Evolutionary conservation across 352 stramenopile species (phyloP), one percentile per base, ranked within the genome.

Genomic region (Pythium apleroticum): DNA sequence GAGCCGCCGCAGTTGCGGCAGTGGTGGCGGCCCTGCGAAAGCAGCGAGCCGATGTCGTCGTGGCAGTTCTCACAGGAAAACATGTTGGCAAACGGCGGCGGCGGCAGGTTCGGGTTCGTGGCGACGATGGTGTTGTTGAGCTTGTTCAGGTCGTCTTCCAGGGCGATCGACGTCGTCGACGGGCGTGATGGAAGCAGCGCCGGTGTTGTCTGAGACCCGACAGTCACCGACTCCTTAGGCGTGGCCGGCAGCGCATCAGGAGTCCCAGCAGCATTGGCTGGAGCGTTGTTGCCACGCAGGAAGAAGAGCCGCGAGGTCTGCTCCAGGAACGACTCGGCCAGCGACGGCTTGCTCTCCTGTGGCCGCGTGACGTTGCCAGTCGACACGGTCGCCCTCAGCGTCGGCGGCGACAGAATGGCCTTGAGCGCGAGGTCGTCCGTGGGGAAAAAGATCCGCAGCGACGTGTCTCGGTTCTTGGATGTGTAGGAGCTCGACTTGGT

Each of bases 1-100:
- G 85, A 91, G 37, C 83, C 80, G 5, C 85, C 85, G 50, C 85
- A 93, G 59, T 93, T 93, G 41, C 85, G 81, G 52, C 85, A 93
- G 67, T 93, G 85, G 66, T 93, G 85, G 35, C 85, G 76, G 1
- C 81, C 77, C 58, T 91, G 85, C 7, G 72, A 77, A 49, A 93
- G 65, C 60, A 93, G 37, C 25, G 84, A 87, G 33, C 84, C 84
- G 49, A 93, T 88, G 52, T 93, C 84, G 1, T 90, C 77, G 27
- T 77, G 78, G 72, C 81, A 90, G 15, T 79, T 85, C 28, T 90
- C 81, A 45, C 81, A 90, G 22, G 78, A 73, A 69, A 88, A 88
- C 81, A 90, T 90, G 57, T 90, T 90, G 66, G 81, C 81, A 65
- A 90, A 90, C 14, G 81, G 81, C 31, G 81, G 81, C 10, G 81